Evolutionary conservation across 2,329 filamentous ascomycete species (phyloP).

Genomic region (Paracorniculantispora psalliotae): DNA sequence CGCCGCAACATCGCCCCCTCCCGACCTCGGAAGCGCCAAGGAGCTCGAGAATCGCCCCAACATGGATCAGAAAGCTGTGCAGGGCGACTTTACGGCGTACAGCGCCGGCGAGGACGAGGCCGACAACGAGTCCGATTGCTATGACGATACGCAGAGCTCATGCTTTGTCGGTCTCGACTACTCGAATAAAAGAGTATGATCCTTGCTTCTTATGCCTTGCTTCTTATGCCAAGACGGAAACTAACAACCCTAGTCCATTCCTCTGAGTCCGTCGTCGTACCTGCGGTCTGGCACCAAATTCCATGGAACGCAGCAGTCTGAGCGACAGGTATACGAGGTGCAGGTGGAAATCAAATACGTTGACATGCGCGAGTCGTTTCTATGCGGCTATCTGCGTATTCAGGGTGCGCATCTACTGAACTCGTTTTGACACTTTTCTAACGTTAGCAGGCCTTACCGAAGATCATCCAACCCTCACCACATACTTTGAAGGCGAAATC

Average conservation of each 20-base stretch:
- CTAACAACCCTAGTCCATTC: conserved; percentile 54
- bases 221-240: not conserved
- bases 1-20: conserved; percentile 29
- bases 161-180: conserved; percentile 10
- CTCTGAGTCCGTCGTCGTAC: conserved; percentile 78
- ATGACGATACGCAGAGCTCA: conserved; percentile 4
- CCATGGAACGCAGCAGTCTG: conserved; percentile 85
- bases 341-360: conserved; percentile 97
- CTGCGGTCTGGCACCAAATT: conserved; percentile 85
- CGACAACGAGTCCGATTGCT: not conserved
- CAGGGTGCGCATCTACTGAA: conserved; percentile 59
- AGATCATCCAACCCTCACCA: conserved; percentile 95
- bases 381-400: conserved; percentile 93
- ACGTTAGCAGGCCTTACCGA: conserved; percentile 70
- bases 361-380: conserved; percentile 86
- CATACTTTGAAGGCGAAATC: conserved; percentile 97
- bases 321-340: conserved; percentile 89
- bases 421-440: conserved; percentile 1
- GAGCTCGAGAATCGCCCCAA: not conserved
- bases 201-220: no score
- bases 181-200: conserved; percentile 46
- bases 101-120: not conserved
- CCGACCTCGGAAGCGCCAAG: conserved; percentile 32
- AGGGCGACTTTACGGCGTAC: not conserved
- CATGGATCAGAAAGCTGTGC: not conserved